Percentiles rank a stretch among this genome's conserved stretches.
Evolutionary conservation across 495 filamentous ascomycete genomes (phyloP).

Genomic region (Cercophora scortea): DNA sequence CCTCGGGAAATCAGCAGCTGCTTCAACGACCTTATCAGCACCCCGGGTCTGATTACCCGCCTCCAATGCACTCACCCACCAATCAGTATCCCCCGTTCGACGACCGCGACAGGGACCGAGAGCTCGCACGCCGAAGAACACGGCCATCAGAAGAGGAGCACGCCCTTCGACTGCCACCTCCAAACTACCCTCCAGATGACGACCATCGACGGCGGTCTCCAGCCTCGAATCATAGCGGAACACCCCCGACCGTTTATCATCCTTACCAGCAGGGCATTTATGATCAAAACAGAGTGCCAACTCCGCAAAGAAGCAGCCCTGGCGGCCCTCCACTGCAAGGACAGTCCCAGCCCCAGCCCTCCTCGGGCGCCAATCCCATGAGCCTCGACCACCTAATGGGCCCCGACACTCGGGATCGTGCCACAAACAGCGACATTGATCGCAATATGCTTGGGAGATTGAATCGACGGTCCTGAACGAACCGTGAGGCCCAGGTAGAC

Average conservation of each 20-base stretch:
- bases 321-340: slow-evolving; percentile 3
- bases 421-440: slow-evolving; percentile 30
- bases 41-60: slow-evolving; percentile 15
- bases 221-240: slow-evolving; percentile 32
- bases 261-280: slow-evolving; percentile 18
- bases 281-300: slow-evolving; percentile 14
- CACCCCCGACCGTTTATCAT: slow-evolving; percentile 24
- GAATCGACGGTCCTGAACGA: slow-evolving; percentile 11
- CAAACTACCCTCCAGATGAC: slow-evolving; percentile 33
- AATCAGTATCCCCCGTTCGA: slow-evolving; percentile 31
- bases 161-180: slow-evolving; percentile 34
- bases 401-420: slow-evolving; percentile 1
- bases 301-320: slow-evolving; percentile 21
- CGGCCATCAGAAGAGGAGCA: slow-evolving; percentile 33
- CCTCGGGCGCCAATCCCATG: slow-evolving; percentile 26
- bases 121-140: slow-evolving; percentile 26
- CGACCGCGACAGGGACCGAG: slow-evolving; percentile 22
- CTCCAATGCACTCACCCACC: slow-evolving; percentile 21
- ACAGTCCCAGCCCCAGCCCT: slow-evolving; percentile 3
- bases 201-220: slow-evolving; percentile 40
- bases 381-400: slow-evolving; percentile 36
- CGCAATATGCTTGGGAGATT: slow-evolving; percentile 34
- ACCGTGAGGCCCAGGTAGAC: too few relatives aligned
- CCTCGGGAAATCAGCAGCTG: slow-evolving; percentile 10
- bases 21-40: slow-evolving; percentile 8